A percentile compares a stretch with the other conserved stretches of the same genome.
These are phyloP conservation scores for Plasmodium ovale DNA, from an alignment of 169 alveolate species.

Conservation along the genomic window DNA sequence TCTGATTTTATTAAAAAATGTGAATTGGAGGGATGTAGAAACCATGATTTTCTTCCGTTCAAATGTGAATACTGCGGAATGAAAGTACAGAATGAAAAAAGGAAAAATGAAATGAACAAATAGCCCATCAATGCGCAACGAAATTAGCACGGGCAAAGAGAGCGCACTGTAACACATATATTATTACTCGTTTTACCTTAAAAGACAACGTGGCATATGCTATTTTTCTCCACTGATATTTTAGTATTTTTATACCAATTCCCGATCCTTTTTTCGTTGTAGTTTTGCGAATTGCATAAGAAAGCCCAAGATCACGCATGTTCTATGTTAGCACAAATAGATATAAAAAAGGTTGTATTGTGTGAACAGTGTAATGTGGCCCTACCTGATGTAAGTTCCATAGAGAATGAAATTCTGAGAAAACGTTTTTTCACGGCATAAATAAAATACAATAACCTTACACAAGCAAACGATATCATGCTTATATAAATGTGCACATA, in stretches of 20 bases:
- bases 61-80: constrained; percentile 70
- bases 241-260: too few species aligned
- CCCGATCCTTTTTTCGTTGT: too few species aligned
- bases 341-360: constrained; percentile 25
- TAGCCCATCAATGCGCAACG: background rate
- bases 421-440: background rate
- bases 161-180: background rate
- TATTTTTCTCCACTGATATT: too few species aligned
- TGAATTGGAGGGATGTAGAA: constrained; percentile 60
- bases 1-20: constrained; percentile 55
- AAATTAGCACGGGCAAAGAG: background rate
- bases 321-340: constrained; percentile 11
- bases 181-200: background rate
- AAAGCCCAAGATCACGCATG: constrained; percentile 53
- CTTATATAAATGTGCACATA: background rate
- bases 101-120: background rate
- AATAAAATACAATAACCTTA: too few species aligned
- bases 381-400: constrained; percentile 62
- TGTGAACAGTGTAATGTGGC: constrained; percentile 46
- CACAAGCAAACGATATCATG: too few species aligned
- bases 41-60: constrained; percentile 72
- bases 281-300: constrained; percentile 74
- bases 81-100: constrained; percentile 18
- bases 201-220: too few species aligned
- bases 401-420: background rate